Evolutionary conservation across 768 basidiomycete species (phyloP).

Genomic region (Podaxis sp.): DNA sequence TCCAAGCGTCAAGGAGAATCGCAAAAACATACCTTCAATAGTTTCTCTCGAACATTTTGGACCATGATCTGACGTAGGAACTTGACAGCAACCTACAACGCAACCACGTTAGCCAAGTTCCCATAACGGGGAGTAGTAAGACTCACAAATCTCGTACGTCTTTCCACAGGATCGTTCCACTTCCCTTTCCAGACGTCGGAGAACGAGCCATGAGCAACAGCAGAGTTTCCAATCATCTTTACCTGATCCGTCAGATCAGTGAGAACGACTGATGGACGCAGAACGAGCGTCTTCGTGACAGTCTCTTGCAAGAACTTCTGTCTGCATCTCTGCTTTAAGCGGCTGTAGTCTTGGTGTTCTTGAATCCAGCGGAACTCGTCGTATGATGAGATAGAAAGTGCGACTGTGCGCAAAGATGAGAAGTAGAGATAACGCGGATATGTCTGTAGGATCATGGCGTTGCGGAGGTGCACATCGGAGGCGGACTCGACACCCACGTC

Average conservation of each 20-base stretch:
- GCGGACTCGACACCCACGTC: slow-evolving; percentile 50
- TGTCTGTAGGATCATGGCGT: slow-evolving; percentile 55
- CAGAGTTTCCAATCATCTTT: slow-evolving; percentile 39
- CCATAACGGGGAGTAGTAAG: neutral
- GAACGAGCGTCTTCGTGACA: slow-evolving; percentile 52
- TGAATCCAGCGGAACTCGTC: slow-evolving; percentile 57
- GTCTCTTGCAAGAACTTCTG: slow-evolving; percentile 54
- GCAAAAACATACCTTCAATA: slow-evolving; percentile 40
- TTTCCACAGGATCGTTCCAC: slow-evolving; percentile 49
- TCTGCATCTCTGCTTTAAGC: slow-evolving; percentile 54
- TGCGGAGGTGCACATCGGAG: slow-evolving; percentile 58
- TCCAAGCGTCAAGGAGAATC: neutral
- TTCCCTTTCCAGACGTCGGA: slow-evolving; percentile 61
- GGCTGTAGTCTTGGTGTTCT: slow-evolving; percentile 52
- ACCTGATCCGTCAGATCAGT: slow-evolving; percentile 60
- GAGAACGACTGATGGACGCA: slow-evolving; percentile 47
- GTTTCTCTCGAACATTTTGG: slow-evolving; percentile 47
- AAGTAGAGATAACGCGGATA: slow-evolving; percentile 51
- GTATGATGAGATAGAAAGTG: slow-evolving; percentile 52
- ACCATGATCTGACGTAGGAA: slow-evolving; percentile 52
- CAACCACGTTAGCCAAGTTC: slow-evolving; percentile 4
- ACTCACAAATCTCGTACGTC: slow-evolving; percentile 32
- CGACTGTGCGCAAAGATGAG: slow-evolving; percentile 48
- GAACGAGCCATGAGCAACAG: slow-evolving; percentile 54
- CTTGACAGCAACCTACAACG: slow-evolving; percentile 53